Conservation (phyloP, 192 early-diverging fungal species). For the Mortierella antarctica region DNA sequence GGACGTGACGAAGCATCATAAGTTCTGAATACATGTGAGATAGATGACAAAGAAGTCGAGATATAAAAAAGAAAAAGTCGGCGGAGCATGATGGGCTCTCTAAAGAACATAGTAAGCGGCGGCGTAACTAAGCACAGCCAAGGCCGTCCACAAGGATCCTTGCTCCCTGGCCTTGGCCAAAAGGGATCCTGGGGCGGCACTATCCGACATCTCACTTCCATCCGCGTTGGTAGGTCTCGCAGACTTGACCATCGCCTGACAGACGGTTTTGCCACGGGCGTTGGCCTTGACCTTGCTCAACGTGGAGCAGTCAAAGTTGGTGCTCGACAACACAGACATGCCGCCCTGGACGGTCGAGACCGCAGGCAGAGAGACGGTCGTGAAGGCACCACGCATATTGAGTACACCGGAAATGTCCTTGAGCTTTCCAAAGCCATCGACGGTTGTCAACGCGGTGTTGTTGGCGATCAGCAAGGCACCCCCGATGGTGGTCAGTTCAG, state of each 20-base stretch:
- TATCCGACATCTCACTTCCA: not conserved
- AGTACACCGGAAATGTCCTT: slow-evolving; percentile 68
- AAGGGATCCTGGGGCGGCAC: not conserved
- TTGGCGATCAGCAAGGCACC: slow-evolving; percentile 72
- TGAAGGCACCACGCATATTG: slow-evolving; percentile 68
- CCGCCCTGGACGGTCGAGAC: slow-evolving; percentile 69
- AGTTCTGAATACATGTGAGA: no score
- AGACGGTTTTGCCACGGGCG: slow-evolving; percentile 34
- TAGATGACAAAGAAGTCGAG: not conserved
- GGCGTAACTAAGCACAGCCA: not conserved
- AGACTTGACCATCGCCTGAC: slow-evolving; percentile 33
- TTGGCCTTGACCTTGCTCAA: slow-evolving; percentile 37
- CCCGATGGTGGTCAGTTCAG: slow-evolving; percentile 64
- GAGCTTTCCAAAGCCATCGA: slow-evolving; percentile 67
- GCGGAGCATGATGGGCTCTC: not conserved
- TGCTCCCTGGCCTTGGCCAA: not conserved
- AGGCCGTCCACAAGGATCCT: not conserved
- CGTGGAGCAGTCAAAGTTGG: slow-evolving; percentile 61
- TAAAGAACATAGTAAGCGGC: not conserved
- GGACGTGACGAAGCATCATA: no score
- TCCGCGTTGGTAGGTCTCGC: slow-evolving; percentile 32
- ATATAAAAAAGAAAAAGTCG: not conserved
- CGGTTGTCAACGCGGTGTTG: slow-evolving; percentile 67
- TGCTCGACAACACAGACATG: slow-evolving; percentile 71
- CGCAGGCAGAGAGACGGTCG: slow-evolving; percentile 62